These are phyloP conservation scores for Tricladium varicosporioides DNA, from an alignment of 2,329 filamentous ascomycete genomes.

Conservation along the genomic window DNA sequence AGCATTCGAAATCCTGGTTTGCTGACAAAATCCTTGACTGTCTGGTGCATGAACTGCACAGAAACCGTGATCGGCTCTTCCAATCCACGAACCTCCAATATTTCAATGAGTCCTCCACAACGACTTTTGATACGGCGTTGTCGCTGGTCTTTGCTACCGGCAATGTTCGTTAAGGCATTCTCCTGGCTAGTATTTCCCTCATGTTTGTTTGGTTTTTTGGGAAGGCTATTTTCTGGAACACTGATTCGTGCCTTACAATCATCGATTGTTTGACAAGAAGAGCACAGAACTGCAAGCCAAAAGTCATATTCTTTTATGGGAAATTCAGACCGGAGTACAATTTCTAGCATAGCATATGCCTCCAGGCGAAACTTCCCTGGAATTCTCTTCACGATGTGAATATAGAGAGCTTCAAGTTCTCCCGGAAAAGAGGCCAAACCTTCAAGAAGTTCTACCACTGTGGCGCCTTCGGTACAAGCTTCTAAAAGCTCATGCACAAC, in stretches of 20 bases:
- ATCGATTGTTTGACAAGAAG: neutral
- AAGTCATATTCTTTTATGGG: neutral
- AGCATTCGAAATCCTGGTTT: neutral
- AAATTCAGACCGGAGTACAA: neutral
- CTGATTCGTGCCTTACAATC: too few relatives aligned
- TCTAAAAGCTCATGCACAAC: constrained; percentile 2
- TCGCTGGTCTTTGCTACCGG: neutral
- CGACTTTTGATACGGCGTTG: neutral
- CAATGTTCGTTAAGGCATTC: neutral
- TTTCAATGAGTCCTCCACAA: neutral
- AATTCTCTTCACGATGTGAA: neutral
- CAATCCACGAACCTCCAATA: neutral
- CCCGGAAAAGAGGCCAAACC: neutral
- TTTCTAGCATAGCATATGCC: neutral
- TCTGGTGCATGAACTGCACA: neutral
- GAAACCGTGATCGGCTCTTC: neutral
- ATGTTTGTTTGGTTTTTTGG: too few relatives aligned
- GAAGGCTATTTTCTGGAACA: neutral
- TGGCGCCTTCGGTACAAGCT: neutral
- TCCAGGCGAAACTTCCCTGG: neutral
- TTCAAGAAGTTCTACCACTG: neutral
- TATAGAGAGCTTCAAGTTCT: constrained; percentile 1
- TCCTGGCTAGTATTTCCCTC: too few relatives aligned
- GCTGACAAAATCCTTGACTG: neutral
- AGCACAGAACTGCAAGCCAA: neutral